Base-by-base conservation (phyloP, 352 stramenopile species). In the Phytopythium litorale region DNA sequence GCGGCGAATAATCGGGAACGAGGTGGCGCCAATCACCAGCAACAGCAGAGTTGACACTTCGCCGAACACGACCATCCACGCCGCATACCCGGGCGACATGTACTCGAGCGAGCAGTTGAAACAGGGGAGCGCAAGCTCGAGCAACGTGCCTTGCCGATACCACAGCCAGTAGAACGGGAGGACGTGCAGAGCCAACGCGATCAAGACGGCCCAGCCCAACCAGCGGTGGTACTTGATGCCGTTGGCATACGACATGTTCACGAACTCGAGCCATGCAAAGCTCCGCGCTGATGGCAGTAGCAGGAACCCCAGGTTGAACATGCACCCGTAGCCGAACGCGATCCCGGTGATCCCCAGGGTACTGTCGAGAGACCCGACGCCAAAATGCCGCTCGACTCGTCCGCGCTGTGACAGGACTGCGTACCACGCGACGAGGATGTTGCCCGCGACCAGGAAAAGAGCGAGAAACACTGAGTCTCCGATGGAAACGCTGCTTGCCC, bases 281-380 rank as follows among this genome's bases (percentile, higher is more conserved):
- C 69, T 73, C 16, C 70, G 64, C 15, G 75, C 79, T 23, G 70
- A 58, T 6, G 73, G 73, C 0, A 81, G 30, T 21, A 78, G 68
- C 11, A 84, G 56, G 46, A 80, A 84, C 30, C 62, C 70, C 58
- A 83, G 56, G 65, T 83, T 83, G 71, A 71, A 78, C 15, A 80
- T 46, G 49, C 65, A 69, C 7, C 50, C 65, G 55, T 68, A 80
- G 25, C 64, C 75, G 12, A 79, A 48, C 37, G 56, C 56, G 30
- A 73, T 43, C 0, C 37, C 66, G 16, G 70, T 51, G 21, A 35
- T 49, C 33, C 72, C 58, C 16, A 78, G 62, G 21, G 70, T 56
- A 5, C n/a, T 50, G 49, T 72, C 58, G 16, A 68, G 62, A 21
- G 51, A 57, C 11, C 49, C 55, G 55, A 58, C 50, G 7, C 54